Base-by-base conservation (phyloP, 2,329 filamentous ascomycete genomes). In the Xylaria sp. region DNA sequence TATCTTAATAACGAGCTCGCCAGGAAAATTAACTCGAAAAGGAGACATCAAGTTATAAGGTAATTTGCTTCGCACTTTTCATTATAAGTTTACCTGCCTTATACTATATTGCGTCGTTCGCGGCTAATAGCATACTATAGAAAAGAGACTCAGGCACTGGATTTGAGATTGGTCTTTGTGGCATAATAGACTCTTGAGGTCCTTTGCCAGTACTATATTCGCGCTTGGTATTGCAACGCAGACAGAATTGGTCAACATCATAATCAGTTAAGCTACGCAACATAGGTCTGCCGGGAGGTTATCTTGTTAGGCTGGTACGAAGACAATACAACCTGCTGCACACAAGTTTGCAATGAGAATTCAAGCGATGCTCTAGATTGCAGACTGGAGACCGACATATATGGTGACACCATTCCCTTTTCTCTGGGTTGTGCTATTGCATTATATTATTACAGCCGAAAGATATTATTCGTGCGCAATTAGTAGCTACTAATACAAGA, bases 81-180 rank as follows among this genome's bases (percentile, higher is more conserved):
- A 26, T 40, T 11, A 13, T 15, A 31, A 17, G 20, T 44, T 51
- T 1, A 40, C 10, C 9, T 33, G 6, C 6, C 10, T 26, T 1
- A 9, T 58, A 3, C 31, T n/a, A 15, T 9, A 58, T 44, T 44
- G 11, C 6, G 1, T 17, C 3, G 6, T 46, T 17, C 6, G 31
- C n/a, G 9, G 46, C 65, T 67, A 33, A 67, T 59, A 28, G 2
- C 31, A 26, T 42, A 26, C 15, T 28, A 42, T 23, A 63, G 42
- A 42, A 54, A 28, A 56, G 26, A 33, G 15, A 31, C 33, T 13
- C 6, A 23, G 54, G 1, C 4, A 48, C 17, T n/a, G 6, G 20
- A 33, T 9, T n/a, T 1, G 15, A 36, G 7, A 44, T 46, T 42
- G 26, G 26, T 38, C 26, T 20, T n/a, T 10, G n/a, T 33, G 42